Evolutionary conservation across 1,284 basidiomycete genomes (phyloP), one percentile per base, ranked within the genome.

Genomic region (Rhodotorula sp.): DNA sequence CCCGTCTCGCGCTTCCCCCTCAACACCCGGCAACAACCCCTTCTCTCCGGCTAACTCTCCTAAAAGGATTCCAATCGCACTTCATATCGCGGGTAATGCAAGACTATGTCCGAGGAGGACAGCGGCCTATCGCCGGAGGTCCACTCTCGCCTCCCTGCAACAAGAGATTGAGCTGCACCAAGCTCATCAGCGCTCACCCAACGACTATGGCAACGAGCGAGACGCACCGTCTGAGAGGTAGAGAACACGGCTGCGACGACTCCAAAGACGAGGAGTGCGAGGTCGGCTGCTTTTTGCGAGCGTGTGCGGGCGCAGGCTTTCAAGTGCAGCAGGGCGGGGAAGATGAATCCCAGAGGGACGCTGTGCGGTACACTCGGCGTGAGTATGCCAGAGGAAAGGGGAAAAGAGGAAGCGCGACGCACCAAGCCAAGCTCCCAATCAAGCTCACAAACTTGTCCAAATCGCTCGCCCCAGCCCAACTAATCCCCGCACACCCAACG

Each of bases 351-450:
- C 47, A 65, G 64, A 13, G 64, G 64, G 18, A 54, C 62, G 34
- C 59, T 58, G 16, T 11, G 54, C 18, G n/a, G n/a, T n/a, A 31
- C 26, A 18, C 34, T 10, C 15, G 56, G 59, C n/a, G 44, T 70
- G 70, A 72, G 70, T 91, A 96, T 80, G 93, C 96, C 64, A 98
- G 83, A 10, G 95, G 94, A 11, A 97, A 89, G 78, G 10, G 28
- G 26, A 15, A 22, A 5, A 44, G n/a, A 7, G 20, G 46, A 84
- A 18, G 16, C 5, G 40, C 40, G 40, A 44, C 90, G 76, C 74
- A 93, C 92, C 94, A 98, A 65, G 94, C 94, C 77, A 96, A 91
- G 76, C 90, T 90, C 28, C 95, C 95, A 68, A 99, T 86, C 75
- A 99, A 87, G 22, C 72, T 74, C 22, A 99, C 95, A 79, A 98